Conservation (phyloP, 2,329 filamentous ascomycete genomes). For the Colletotrichum sp. region DNA sequence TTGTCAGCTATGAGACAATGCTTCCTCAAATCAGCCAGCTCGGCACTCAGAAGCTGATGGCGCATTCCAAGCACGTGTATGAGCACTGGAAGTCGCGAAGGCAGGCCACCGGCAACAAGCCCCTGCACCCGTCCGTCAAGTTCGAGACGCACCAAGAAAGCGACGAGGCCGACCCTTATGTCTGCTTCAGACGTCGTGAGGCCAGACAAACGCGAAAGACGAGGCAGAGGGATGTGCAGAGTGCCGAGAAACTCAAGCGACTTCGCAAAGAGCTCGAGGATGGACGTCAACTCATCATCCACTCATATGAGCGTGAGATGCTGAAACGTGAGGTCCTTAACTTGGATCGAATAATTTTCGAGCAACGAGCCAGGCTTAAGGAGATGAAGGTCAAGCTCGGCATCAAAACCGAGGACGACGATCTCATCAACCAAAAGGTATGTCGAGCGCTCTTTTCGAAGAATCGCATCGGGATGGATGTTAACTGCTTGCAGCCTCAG, state of each 20-base stretch:
- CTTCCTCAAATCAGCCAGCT: slow-evolving; percentile 67
- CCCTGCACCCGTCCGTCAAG: slow-evolving; percentile 82
- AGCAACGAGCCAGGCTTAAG: slow-evolving; percentile 82
- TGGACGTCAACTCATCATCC: slow-evolving; percentile 78
- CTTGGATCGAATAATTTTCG: slow-evolving; percentile 79
- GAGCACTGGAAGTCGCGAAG: slow-evolving; percentile 85
- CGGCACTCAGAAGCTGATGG: slow-evolving; percentile 52
- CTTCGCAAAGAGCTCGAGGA: slow-evolving; percentile 90
- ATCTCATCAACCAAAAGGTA: slow-evolving; percentile 94
- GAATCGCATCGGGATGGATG: slow-evolving; percentile 29
- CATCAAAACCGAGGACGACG: slow-evolving; percentile 93
- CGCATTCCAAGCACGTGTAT: slow-evolving; percentile 79
- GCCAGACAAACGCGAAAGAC: slow-evolving; percentile 95
- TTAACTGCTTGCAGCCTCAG: slow-evolving; percentile 61
- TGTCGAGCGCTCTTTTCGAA: slow-evolving; percentile 16
- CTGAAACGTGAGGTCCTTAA: slow-evolving; percentile 79
- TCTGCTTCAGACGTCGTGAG: slow-evolving; percentile 96
- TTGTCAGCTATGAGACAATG: slow-evolving; percentile 79
- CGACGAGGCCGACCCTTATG: slow-evolving; percentile 95
- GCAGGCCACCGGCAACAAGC: slow-evolving; percentile 69
- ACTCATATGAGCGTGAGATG: slow-evolving; percentile 81
- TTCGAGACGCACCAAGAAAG: slow-evolving; percentile 94
- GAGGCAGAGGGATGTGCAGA: slow-evolving; percentile 89
- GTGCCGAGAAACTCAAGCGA: slow-evolving; percentile 92
- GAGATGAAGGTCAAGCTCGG: slow-evolving; percentile 86